Base-by-base conservation (phyloP, 108 stramenopile species). In the Pseudonitzschia multistriata region DNA sequence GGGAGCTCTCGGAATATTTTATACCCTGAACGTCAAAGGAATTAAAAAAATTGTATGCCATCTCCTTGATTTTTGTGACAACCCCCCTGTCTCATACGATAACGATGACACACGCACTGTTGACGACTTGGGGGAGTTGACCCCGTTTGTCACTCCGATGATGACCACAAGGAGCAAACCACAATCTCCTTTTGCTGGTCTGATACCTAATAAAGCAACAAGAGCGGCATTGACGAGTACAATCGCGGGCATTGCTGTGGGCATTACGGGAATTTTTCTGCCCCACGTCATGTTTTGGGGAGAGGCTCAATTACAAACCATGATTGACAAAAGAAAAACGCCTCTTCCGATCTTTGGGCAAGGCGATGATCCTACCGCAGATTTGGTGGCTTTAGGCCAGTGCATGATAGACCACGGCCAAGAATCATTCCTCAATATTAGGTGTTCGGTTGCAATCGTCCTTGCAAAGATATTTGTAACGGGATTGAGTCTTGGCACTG, bases 281-380 rank as follows among this genome's bases (percentile, higher is more conserved):
- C 85, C 85, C 5, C 85, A 86, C 49, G 64, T 68, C 19, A 57
- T 86, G 79, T 86, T 86, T 70, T 86, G 85, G 85, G 85, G 85
- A 7, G 85, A 86, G 57, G 81, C 81, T 31, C 85, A 86, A 61
- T 65, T 86, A 21, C 85, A 86, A 57, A 83, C 71, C 45, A 74
- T 86, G 71, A 86, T 86, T 60, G 85, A 86, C 74, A 82, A 78
- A 63, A 82, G 85, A 52, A 67, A 71, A 33, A 86, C 85, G 4
- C 85, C 85, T 10, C 70, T 86, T n/a, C 85, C 85, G 19, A 61
- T 86, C 25, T 86, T 86, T 59, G 81, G 81, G 5, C 56, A 70
- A 47, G 72, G 53, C 30, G 76, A 81, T 61, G 85, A 80, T 22
- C 78, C 77, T 11, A 78, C 85, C 0, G 28, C 74, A n/a, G 77